These are phyloP conservation scores for Trypanosoma theileri DNA, from an alignment of 208 protist genomes.

Conservation along the genomic window DNA sequence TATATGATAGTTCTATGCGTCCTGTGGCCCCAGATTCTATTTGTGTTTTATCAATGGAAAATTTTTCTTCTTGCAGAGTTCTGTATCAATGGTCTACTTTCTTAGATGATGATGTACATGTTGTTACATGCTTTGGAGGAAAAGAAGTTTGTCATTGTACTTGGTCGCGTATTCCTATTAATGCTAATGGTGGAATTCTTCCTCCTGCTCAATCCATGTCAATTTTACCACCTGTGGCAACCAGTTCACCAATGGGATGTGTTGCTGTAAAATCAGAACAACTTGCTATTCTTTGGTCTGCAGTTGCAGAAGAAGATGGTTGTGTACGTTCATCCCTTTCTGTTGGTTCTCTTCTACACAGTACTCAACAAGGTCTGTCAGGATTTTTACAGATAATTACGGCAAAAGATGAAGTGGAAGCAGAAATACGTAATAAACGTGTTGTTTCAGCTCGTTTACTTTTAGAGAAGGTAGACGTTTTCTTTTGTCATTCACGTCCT, in stretches of 20 bases:
- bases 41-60: slow-evolving; percentile 37
- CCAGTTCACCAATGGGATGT: slow-evolving; percentile 57
- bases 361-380: slow-evolving; percentile 15
- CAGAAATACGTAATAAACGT: not conserved
- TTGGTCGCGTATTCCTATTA: slow-evolving; percentile 46
- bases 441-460: not conserved
- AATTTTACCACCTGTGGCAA: slow-evolving; percentile 45
- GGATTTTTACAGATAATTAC: slow-evolving; percentile 27
- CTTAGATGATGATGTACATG: slow-evolving; percentile 40
- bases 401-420: not conserved
- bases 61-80: slow-evolving; percentile 17
- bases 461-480: slow-evolving; percentile 14
- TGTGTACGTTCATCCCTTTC: slow-evolving; percentile 55
- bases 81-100: slow-evolving; percentile 29
- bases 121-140: slow-evolving; percentile 54
- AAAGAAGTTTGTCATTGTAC: slow-evolving; percentile 42
- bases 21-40: slow-evolving; percentile 31
- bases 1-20: slow-evolving; percentile 44
- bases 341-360: slow-evolving; percentile 46
- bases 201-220: slow-evolving; percentile 19
- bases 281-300: slow-evolving; percentile 56
- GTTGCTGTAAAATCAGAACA: slow-evolving; percentile 28
- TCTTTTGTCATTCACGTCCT: slow-evolving; percentile 25
- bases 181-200: not conserved
- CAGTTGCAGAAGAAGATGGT: slow-evolving; percentile 58